Evolutionary conservation across 305 asterid species (phyloP), one percentile per base, ranked within the genome.

Genomic region (Petunia hybrid): DNA sequence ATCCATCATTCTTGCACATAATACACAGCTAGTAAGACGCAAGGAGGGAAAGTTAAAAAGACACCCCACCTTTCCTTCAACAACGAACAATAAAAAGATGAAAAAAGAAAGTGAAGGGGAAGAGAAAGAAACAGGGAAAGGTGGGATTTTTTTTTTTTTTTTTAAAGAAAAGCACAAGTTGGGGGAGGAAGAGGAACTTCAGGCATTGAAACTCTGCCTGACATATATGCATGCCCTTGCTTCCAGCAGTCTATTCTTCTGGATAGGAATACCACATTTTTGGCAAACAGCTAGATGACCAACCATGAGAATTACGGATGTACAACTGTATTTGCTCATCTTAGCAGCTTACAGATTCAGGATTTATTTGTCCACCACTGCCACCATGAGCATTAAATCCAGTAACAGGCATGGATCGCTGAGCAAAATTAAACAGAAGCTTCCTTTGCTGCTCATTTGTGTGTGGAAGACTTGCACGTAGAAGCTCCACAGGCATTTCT

Each of bases 401-500:
- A 64, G 86, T 77, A 31, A 87, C 81, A 38, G 89, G 87, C 83
- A 82, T 82, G 31, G 90, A 85, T 53, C 86, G 85, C 85, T 83
- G 89, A 41, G 89, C 85, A 64, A 88, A 88, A 79, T 83, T 85
- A 68, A 78, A 22, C 41, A 87, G 16, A 78, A 83, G 41, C 77
- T 85, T 88, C 83, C 85, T 86, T 86, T 88, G 91, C 22, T 75
- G 71, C 35, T 88, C 90, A 75, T 85, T 81, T 2, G 90, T 88
- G 85, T 88, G 91, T 2, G 90, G 91, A 64, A 88, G 90, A 81
- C 91, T 87, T 39, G 91, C 86, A 43, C 90, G 87, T 62, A 88
- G 67, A 78, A 88, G 89, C 82, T 88, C 91, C 45, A 88, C 90
- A 2, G 91, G 91, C 91, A 88, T 88, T 81, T 88, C 91, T 71